Conservation (phyloP, 345 rosid species). For the Syzygium aqueum region DNA sequence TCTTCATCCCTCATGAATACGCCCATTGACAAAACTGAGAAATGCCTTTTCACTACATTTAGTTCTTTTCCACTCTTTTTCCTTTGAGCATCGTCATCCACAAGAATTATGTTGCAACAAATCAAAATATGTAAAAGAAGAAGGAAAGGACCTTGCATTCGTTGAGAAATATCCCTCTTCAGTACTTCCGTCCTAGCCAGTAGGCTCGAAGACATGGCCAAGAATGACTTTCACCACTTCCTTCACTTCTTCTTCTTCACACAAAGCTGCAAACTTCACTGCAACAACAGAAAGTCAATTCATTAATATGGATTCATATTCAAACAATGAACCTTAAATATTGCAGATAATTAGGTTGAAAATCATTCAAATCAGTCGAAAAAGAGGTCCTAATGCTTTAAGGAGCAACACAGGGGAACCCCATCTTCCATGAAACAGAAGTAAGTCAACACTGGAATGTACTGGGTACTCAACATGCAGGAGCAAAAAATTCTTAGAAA, state of each 20-base stretch:
- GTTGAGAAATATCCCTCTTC: neutral
- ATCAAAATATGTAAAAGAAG: neutral
- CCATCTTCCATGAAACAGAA: neutral
- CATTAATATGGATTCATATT: neutral
- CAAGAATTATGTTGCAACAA: neutral
- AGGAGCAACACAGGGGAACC: neutral
- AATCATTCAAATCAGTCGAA: neutral
- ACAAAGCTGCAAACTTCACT: constrained; percentile 59
- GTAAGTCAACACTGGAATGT: neutral
- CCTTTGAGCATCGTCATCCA: neutral
- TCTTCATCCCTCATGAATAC: neutral
- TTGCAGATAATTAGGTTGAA: neutral
- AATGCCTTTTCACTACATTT: neutral
- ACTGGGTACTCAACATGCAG: neutral
- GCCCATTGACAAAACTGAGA: neutral
- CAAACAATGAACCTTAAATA: neutral
- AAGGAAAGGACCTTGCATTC: neutral
- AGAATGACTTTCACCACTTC: constrained; percentile 49
- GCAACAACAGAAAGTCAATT: constrained; percentile 11
- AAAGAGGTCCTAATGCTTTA: neutral
- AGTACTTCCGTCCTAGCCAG: neutral
- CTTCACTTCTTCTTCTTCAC: constrained; percentile 41
- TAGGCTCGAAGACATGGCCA: constrained; percentile 40
- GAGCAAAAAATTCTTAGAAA: neutral
- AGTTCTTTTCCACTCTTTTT: neutral